A percentile compares a stretch with the other conserved stretches of the same genome.
phyloP scores from a whole-genome alignment of 148 eudicot species.

The Chenopodium formosanum region DNA sequence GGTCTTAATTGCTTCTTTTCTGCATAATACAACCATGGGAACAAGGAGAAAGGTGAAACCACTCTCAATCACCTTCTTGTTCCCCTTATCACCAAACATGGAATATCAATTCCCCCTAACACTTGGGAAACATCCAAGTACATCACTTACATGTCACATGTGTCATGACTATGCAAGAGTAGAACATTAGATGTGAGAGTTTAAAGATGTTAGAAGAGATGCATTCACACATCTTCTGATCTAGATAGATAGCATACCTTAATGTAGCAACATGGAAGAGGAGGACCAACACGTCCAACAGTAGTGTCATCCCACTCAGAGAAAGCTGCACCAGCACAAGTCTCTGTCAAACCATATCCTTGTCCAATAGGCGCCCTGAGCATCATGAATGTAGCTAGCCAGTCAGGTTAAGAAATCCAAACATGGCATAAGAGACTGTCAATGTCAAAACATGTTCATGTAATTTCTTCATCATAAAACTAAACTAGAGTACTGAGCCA shows the following conservation, averaged over 20 bases:
- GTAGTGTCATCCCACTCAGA: slow-evolving; percentile 76
- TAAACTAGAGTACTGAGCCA: neutral
- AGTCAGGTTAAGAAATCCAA: neutral
- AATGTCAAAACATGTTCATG: neutral
- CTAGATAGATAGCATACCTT: slow-evolving; percentile 47
- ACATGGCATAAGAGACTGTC: neutral
- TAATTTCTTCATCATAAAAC: neutral
- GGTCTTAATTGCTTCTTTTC: no score
- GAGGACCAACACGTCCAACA: slow-evolving; percentile 99
- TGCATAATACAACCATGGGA: no score
- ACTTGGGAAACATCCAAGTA: neutral
- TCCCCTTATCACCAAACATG: neutral
- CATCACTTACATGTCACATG: neutral
- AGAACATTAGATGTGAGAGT: neutral
- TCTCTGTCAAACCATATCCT: slow-evolving; percentile 96
- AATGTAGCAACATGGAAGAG: slow-evolving; percentile 85
- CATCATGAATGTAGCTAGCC: slow-evolving; percentile 15
- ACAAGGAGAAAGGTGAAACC: no score
- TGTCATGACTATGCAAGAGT: neutral
- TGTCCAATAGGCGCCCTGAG: slow-evolving; percentile 92
- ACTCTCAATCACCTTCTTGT: neutral
- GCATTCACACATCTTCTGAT: neutral
- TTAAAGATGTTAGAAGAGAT: neutral
- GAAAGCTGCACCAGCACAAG: slow-evolving; percentile 95
- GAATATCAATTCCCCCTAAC: neutral